Evolutionary conservation across 345 rosid genomes (phyloP).

Genomic region (Rhizophora mangle): DNA sequence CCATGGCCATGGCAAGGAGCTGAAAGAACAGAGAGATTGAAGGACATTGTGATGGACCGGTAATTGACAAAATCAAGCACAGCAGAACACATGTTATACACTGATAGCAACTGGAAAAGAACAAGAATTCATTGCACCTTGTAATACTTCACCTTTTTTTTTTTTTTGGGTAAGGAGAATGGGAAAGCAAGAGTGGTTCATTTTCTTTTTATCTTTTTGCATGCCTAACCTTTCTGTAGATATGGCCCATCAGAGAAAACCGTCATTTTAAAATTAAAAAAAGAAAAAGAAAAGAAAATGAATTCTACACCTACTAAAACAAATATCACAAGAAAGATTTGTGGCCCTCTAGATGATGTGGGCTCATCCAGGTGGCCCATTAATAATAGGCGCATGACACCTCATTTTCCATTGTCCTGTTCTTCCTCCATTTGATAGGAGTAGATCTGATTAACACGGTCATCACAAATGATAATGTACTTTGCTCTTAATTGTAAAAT

Average conservation of each 20-base stretch:
- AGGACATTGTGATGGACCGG: neutral
- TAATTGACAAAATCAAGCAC: neutral
- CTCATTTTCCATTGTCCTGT: slow-evolving; percentile 9
- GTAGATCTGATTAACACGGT: neutral
- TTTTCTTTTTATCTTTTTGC: neutral
- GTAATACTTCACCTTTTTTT: neutral
- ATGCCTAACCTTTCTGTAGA: neutral
- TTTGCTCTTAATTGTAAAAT: neutral
- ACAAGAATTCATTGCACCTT: neutral
- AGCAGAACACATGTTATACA: slow-evolving; percentile 4
- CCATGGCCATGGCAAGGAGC: neutral
- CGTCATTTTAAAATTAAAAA: no score
- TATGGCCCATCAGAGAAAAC: no score
- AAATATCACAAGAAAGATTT: slow-evolving; percentile 2
- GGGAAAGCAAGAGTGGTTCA: no score
- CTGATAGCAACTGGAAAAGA: slow-evolving; percentile 6
- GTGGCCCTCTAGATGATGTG: slow-evolving; percentile 3
- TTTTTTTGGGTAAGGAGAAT: no score
- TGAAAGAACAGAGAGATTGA: neutral
- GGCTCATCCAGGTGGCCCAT: slow-evolving; percentile 23
- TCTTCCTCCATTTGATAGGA: neutral
- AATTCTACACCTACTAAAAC: neutral
- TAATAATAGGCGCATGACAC: slow-evolving; percentile 13
- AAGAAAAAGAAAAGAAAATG: neutral
- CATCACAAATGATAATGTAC: neutral